phyloP scores from a whole-genome alignment of 306 rosid genomes.

The Aeschynomene evenia region DNA sequence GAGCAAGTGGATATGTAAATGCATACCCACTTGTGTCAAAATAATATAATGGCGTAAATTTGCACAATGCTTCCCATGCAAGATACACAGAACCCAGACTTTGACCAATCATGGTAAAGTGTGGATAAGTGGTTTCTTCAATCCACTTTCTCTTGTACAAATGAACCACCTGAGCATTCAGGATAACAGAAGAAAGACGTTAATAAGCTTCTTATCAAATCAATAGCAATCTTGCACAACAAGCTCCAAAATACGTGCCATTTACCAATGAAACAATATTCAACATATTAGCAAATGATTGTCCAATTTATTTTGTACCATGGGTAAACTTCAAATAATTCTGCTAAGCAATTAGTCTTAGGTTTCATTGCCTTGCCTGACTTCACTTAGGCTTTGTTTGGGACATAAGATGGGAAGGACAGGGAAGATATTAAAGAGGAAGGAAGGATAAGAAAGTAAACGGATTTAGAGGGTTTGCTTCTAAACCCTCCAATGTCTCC shows the following conservation, averaged over 20 bases:
- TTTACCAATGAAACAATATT: conserved; percentile 19
- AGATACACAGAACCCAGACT: conserved; percentile 85
- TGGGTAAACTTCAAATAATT: background rate
- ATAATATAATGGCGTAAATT: conserved; percentile 69
- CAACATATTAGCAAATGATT: conserved; percentile 15
- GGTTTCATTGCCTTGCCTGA: background rate
- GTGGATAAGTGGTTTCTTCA: conserved; percentile 84
- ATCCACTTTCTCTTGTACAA: conserved; percentile 82
- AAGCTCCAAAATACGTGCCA: background rate
- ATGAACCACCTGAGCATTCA: conserved; percentile 69
- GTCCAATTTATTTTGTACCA: background rate
- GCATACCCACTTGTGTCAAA: conserved; percentile 93
- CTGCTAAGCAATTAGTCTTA: conserved; percentile 2
- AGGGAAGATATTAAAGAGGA: too few species aligned
- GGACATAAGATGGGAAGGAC: too few species aligned
- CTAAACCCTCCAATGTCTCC: too few species aligned
- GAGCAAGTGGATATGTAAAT: conserved; percentile 87
- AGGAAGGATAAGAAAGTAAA: too few species aligned
- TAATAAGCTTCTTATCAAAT: conserved; percentile 8
- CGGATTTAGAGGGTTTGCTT: too few species aligned
- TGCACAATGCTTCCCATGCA: conserved; percentile 85
- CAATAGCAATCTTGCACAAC: background rate
- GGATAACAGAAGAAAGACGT: background rate
- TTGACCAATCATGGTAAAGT: conserved; percentile 91
- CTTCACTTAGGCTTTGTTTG: background rate